Evolutionary conservation across 306 rosid species (phyloP).

Genomic region (Trifolium fragiferum): DNA sequence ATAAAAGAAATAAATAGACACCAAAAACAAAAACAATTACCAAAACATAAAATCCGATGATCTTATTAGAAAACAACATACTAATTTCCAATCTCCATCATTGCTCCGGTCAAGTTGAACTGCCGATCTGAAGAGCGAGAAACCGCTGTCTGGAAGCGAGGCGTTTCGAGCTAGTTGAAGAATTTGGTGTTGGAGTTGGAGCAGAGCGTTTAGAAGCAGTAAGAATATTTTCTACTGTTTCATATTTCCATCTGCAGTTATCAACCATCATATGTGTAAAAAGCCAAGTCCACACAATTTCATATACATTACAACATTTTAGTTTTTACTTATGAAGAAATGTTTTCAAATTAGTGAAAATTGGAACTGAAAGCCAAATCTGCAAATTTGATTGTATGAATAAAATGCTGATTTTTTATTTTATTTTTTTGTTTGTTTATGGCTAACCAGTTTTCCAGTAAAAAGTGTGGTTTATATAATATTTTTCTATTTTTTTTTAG

Average conservation of each 20-base stretch:
- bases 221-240: neutral
- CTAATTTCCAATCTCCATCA: neutral
- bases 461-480: neutral
- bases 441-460: neutral
- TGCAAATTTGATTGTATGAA: neutral
- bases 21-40: too few species aligned
- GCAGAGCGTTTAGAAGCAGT: neutral
- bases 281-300: neutral
- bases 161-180: neutral
- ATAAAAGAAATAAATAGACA: too few species aligned
- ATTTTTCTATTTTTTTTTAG: neutral
- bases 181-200: neutral
- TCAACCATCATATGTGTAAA: neutral
- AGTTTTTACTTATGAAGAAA: neutral
- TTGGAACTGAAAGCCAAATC: neutral
- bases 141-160: neutral
- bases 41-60: too few species aligned
- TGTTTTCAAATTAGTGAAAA: neutral
- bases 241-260: slow-evolving; percentile 7
- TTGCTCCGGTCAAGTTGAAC: neutral
- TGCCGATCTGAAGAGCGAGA: neutral
- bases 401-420: neutral
- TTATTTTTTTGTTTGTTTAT: neutral
- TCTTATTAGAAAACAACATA: too few species aligned
- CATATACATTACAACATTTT: neutral